Evolutionary conservation across 2,329 filamentous ascomycete genomes (phyloP), one percentile per base, ranked within the genome.

Genomic region (Fusarium sp.): DNA sequence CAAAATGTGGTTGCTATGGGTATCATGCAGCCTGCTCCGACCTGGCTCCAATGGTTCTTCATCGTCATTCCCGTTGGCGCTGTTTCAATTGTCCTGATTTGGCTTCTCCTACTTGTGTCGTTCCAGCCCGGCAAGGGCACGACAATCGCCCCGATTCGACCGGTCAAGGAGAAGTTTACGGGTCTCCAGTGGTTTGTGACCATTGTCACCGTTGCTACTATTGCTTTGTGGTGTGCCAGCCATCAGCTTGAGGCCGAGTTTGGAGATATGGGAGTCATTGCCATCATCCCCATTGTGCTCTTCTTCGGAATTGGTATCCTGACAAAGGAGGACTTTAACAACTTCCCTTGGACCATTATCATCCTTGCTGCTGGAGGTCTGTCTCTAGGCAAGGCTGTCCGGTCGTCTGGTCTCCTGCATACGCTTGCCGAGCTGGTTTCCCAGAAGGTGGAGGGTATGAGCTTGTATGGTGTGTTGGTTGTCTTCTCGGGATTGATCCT

Each of bases 281-380:
- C 97, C 68, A 97, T 99, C 80, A 95, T 99, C 70, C 97, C 97
- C 7, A 93, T 99, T 61, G 93, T 97, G 4, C 88, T 98, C 47
- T 99, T 99, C 88, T 99, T 99, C 79, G 97, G 97, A 64, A 95
- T 95, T 2, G 97, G 97, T 13, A 96, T 98, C 75, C 88, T 99
- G 35, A 98, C 95, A 58, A 99, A 98, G 84, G 97, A 98, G 84
- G 97, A 99, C 84, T 99, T 99, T 82, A 99, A 99, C 87, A 99
- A 99, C 83, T 99, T 99, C 83, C 93, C 98, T 42, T 99, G 97
- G 97, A 99, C 97, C 22, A 99, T 99, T 83, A 98, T 99, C 84
- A 98, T 99, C 79, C 92, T 99, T 22, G 97, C 97, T 0, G 96
- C 97, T 0, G 97, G 97, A 56, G 97, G 97, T 9, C 86, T 99